phyloP scores from a whole-genome alignment of 2,329 filamentous ascomycete genomes.

The Penicillium sp. region DNA sequence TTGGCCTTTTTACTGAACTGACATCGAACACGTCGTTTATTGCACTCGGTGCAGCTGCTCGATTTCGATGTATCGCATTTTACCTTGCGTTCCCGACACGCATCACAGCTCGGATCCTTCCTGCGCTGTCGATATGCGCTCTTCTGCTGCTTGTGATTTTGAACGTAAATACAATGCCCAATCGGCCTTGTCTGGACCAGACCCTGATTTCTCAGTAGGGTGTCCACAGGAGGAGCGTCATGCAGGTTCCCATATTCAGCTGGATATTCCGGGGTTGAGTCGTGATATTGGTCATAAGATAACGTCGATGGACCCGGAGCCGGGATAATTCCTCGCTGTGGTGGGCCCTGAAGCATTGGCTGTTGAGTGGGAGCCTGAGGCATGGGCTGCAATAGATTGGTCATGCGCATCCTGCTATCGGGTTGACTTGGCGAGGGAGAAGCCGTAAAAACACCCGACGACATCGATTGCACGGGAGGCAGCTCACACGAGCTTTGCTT shows the following conservation, averaged over 20 bases:
- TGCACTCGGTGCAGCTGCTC: slow-evolving; percentile 94
- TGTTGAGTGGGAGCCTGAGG: slow-evolving; percentile 25
- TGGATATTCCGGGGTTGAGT: slow-evolving; percentile 41
- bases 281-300: slow-evolving; percentile 40
- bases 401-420: slow-evolving; percentile 41
- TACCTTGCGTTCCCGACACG: slow-evolving; percentile 79
- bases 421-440: slow-evolving; percentile 41
- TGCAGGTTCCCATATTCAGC: slow-evolving; percentile 37
- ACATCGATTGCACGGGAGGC: slow-evolving; percentile 37
- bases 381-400: slow-evolving; percentile 42
- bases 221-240: slow-evolving; percentile 37
- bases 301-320: slow-evolving; percentile 21
- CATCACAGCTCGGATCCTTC: slow-evolving; percentile 97
- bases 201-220: slow-evolving; percentile 38
- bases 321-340: slow-evolving; percentile 1
- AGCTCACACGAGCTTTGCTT: slow-evolving; percentile 32
- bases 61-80: slow-evolving; percentile 96
- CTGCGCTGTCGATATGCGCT: slow-evolving; percentile 89
- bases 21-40: slow-evolving; percentile 92
- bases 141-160: slow-evolving; percentile 71
- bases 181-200: slow-evolving; percentile 42
- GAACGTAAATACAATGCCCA: slow-evolving; percentile 55
- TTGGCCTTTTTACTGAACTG: slow-evolving; percentile 99
- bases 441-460: slow-evolving; percentile 31
- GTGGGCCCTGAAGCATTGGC: not conserved